phyloP scores from a whole-genome alignment of 192 early-diverging fungal genomes.

The Diversispora eburnea region DNA sequence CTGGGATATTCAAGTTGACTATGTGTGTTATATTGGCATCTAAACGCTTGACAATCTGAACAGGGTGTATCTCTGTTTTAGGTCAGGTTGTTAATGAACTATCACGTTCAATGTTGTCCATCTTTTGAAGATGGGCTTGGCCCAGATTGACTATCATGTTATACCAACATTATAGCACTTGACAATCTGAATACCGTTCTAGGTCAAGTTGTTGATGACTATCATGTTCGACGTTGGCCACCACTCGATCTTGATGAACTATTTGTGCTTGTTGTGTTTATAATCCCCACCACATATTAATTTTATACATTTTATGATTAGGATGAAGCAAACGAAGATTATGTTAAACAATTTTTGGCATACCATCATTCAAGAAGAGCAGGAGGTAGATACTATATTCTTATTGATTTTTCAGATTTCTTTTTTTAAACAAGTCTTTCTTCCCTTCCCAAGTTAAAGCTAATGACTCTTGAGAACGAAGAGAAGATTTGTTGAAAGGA shows the following conservation, averaged over 20 bases:
- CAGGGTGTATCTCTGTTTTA: conserved; percentile 10
- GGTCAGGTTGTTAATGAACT: conserved; percentile 5
- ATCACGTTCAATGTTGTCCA: conserved; percentile 13
- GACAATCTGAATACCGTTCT: neutral
- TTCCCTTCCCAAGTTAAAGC: conserved; percentile 7
- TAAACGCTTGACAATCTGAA: conserved; percentile 6
- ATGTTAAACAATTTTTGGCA: conserved; percentile 7
- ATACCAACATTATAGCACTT: neutral
- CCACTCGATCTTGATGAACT: no score
- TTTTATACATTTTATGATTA: conserved; percentile 2
- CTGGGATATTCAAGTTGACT: conserved; percentile 6
- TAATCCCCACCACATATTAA: neutral
- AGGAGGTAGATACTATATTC: neutral
- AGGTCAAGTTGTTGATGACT: neutral
- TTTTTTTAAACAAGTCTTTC: conserved; percentile 6
- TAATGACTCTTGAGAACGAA: conserved; percentile 10
- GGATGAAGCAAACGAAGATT: neutral
- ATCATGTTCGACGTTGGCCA: no score
- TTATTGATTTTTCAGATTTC: neutral
- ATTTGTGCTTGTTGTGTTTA: no score
- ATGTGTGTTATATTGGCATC: conserved; percentile 4
- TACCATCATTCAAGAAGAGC: neutral
- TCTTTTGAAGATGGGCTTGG: no score
- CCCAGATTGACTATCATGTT: neutral
- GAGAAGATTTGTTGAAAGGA: neutral